These are phyloP conservation scores for Lablab purpureus DNA, from an alignment of 306 rosid genomes.

Conservation along the genomic window DNA sequence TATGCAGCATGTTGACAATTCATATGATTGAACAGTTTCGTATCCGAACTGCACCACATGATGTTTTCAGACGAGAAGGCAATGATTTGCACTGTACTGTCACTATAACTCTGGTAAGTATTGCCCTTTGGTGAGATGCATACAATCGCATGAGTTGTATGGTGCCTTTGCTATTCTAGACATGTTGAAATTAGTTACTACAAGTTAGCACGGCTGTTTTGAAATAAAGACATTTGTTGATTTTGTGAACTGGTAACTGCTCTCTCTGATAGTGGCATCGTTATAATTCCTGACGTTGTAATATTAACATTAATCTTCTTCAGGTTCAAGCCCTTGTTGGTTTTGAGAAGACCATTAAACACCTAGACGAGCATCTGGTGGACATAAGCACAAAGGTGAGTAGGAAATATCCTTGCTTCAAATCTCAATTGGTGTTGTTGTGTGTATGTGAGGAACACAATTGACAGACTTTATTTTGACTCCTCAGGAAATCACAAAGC, in stretches of 20 bases:
- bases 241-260: background rate
- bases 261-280: conserved; percentile 3
- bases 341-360: conserved; percentile 85
- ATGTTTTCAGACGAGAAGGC: conserved; percentile 81
- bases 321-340: conserved; percentile 99
- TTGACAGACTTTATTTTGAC: conserved; percentile 45
- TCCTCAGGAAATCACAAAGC: conserved; percentile 84
- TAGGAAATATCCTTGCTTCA: conserved; percentile 18
- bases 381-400: conserved; percentile 89
- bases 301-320: conserved; percentile 38
- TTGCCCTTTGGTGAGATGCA: background rate
- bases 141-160: conserved; percentile 17
- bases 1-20: conserved; percentile 45
- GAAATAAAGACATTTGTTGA: conserved; percentile 30
- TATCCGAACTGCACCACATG: conserved; percentile 88
- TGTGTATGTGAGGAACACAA: background rate
- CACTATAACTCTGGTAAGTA: conserved; percentile 85
- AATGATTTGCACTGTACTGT: conserved; percentile 85
- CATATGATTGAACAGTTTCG: conserved; percentile 69
- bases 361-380: conserved; percentile 89
- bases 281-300: background rate
- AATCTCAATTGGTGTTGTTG: conserved; percentile 25
- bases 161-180: background rate
- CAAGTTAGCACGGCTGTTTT: background rate
- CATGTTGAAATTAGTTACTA: background rate